Base-by-base conservation (phyloP, 768 basidiomycete species). In the Paxillus involutus region DNA sequence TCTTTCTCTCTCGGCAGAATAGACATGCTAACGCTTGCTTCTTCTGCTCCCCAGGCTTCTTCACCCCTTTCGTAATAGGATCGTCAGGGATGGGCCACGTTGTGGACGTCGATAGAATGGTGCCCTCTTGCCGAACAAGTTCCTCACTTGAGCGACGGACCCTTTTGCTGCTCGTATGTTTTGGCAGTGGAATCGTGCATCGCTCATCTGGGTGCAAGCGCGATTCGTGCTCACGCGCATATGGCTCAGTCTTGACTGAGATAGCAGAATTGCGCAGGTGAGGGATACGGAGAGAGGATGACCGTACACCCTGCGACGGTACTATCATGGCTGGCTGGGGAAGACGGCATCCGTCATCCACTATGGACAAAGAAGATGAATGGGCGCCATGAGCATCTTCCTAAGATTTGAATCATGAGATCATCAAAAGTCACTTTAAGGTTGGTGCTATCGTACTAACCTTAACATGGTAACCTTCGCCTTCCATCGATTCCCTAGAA, bases 1-100 rank as follows among this genome's bases (percentile, higher is more conserved):
- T 80, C 66, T 80, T 80, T 56, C 78, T 67, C 66, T 77, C 76
- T 54, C 78, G 69, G 57, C 78, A 80, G 66, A 80, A 80, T 48
- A 75, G 63, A 53, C 78, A 80, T 52, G 75, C 76, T 51, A 79
- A 68, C 51, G 73, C 74, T 51, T 78, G 77, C 65, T 77, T 77
- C 66, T 75, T 74, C 65, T 76, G 70, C 33, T 70, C 69, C 19
- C 71, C 69, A 43, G 63, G 58, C 61, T 67, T 72, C 69, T 71
- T 72, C 30, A 56, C n/a, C 41, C 56, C 61, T 67, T 70, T 70
- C 49, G 64, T 63, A 50, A 52, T 55, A 11, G 68, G 63, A 60
- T 70, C 71, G 57, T 68, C 68, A 61, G 69, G 64, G 70, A 59
- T 62, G 13, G 68, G 2, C 71, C 71, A 72, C 67, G 71, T 67